A percentile compares a stretch with the other conserved stretches of the same genome.
Conservation (phyloP, 2,329 filamentous ascomycete genomes). For the Curvularia sp. region DNA sequence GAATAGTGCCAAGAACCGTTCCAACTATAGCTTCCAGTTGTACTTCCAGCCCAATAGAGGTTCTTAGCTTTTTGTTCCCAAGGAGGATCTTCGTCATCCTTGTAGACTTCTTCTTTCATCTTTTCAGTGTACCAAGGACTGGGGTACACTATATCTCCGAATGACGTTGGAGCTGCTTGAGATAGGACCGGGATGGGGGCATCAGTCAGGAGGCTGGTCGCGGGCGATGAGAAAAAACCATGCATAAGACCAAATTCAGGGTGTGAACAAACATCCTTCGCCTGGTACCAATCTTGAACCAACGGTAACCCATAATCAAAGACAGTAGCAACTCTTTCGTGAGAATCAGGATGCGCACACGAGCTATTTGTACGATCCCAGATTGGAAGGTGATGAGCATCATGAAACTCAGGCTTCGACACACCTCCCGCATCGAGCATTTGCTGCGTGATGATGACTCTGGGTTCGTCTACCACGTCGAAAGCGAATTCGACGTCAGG, state of each 20-base stretch:
- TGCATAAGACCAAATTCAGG: conserved; percentile 54
- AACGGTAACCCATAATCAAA: conserved; percentile 13
- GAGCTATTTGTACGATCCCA: conserved; percentile 8
- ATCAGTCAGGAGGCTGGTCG: conserved; percentile 53
- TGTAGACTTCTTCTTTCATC: conserved; percentile 52
- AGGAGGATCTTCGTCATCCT: conserved; percentile 50
- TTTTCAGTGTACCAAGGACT: conserved; percentile 59
- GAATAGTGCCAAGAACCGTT: conserved; percentile 52
- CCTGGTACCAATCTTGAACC: conserved; percentile 5
- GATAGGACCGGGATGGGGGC: conserved; percentile 59
- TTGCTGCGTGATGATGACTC: conserved; percentile 13
- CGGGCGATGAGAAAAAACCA: conserved; percentile 57
- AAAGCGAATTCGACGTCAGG: conserved; percentile 21
- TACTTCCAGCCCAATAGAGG: conserved; percentile 66
- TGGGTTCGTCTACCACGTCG: conserved; percentile 19
- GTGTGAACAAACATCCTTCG: conserved; percentile 22
- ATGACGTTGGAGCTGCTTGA: conserved; percentile 55
- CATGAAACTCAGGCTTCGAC: conserved; percentile 7
- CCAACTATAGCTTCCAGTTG: conserved; percentile 57
- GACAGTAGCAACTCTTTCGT: background rate
- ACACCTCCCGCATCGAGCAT: conserved; percentile 10
- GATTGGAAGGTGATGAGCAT: conserved; percentile 7
- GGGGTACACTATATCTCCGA: conserved; percentile 60
- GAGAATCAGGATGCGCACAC: background rate
- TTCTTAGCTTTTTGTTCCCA: conserved; percentile 61